Percentiles rank a stretch among this genome's conserved stretches.
phyloP scores from a whole-genome alignment of 768 basidiomycete genomes.

The Lactarius vividus region DNA sequence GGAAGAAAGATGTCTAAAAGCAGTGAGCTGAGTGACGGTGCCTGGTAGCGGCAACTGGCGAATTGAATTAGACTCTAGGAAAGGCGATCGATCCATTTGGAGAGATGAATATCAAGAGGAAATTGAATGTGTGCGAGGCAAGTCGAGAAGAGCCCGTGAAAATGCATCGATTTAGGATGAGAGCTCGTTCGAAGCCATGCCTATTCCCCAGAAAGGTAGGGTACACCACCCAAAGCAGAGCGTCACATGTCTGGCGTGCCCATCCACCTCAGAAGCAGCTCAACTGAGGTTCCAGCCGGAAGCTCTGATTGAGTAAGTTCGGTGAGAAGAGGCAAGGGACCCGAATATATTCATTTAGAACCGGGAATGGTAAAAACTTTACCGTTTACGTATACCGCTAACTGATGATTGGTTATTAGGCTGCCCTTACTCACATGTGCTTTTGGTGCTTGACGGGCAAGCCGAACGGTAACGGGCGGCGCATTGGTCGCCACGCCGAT shows the following conservation, averaged over 20 bases:
- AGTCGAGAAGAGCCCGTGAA: constrained; percentile 7
- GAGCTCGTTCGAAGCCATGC: not conserved
- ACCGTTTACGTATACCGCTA: constrained; percentile 21
- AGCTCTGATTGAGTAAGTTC: not conserved
- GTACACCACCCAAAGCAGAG: not conserved
- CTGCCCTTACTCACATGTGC: not conserved
- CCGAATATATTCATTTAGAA: constrained; percentile 6
- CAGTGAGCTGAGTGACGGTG: not conserved
- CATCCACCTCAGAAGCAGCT: not conserved
- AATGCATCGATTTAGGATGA: not conserved
- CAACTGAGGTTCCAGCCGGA: not conserved
- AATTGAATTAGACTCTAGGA: not conserved
- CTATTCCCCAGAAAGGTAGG: not conserved
- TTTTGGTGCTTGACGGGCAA: constrained; percentile 13
- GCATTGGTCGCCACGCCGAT: not conserved
- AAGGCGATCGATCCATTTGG: constrained; percentile 2
- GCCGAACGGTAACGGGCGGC: not conserved
- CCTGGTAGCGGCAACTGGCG: not conserved
- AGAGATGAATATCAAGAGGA: not conserved
- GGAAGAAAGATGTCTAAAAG: not conserved
- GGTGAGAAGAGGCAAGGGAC: constrained; percentile 3
- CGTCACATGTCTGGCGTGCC: not conserved
- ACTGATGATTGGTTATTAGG: constrained; percentile 7
- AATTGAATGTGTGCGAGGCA: not conserved
- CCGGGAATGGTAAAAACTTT: not conserved